Evolutionary conservation across 1,284 basidiomycete species (phyloP), one percentile per base, ranked within the genome.

Genomic region (Apiotrichum domesticum): DNA sequence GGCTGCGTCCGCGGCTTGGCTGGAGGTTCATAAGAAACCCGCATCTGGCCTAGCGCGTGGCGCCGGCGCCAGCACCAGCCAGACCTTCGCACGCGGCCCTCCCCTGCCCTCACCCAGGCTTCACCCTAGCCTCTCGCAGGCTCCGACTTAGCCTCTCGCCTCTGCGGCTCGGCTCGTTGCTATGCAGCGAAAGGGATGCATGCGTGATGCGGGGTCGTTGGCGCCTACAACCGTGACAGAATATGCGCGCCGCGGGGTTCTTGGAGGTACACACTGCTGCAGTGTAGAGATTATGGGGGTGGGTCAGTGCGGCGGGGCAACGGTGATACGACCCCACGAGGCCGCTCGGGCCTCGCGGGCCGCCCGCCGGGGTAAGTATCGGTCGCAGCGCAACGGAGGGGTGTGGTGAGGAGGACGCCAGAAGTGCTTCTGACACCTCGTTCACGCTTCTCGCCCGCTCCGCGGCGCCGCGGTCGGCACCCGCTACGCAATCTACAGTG

Each of bases 191-290:
- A 56, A 54, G 35, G 58, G 54, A 59, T 59, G 58, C 54, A 59
- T 59, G 58, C 46, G 52, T 46, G 52, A 51, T 48, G 52, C 47
- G 47, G 51, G 44, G 46, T 52, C 51, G 47, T 39, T 3, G 47
- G 51, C 46, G 46, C 44, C 58, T 59, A 59, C 58, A 59, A 59
- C 43, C 54, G 51, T 35, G 57, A 46, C 52, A 50, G 35, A 56
- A 29, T 42, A 42, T n/a, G 11, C 41, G 41, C 47, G 32, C 40
- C 48, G 41, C 32, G 44, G 52, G 32, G 49, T 45, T 11, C 40
- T 42, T 33, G 35, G 49, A 41, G 39, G n/a, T 21, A 15, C 6
- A 42, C 41, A 10, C 6, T 42, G 41, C 37, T 39, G 29, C 29
- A 39, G 37, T 39, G 41, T 9, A 15, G 41, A 7, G 7, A 7